These are phyloP conservation scores for Lobosporangium transversale DNA, from an alignment of 192 early-diverging fungal species.

Conservation along the genomic window DNA sequence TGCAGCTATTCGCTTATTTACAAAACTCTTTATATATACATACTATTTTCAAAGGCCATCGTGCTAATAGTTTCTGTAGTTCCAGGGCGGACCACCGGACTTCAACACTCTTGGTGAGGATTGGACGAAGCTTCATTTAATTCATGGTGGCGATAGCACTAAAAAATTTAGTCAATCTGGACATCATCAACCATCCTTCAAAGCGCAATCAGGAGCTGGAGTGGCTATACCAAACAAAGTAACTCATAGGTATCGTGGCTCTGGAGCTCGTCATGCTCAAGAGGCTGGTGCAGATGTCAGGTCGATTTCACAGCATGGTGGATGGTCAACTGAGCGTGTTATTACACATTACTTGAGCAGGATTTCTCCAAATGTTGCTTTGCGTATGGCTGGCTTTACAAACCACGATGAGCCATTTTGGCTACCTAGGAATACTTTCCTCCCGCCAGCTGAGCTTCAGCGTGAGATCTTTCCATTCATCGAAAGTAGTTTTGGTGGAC, in stretches of 20 bases:
- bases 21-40: background rate
- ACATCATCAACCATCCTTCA: background rate
- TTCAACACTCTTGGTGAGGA: background rate
- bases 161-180: background rate
- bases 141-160: background rate
- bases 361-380: background rate
- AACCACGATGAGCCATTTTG: background rate
- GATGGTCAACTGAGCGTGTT: background rate
- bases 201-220: background rate
- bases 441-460: conserved; percentile 16
- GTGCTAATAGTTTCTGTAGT: background rate
- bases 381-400: background rate
- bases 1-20: background rate
- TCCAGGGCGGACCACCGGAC: background rate
- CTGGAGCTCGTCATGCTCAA: background rate
- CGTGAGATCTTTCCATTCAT: conserved; percentile 6
- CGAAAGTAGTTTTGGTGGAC: background rate
- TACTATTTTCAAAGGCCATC: background rate
- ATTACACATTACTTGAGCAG: conserved; percentile 2
- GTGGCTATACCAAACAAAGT: background rate
- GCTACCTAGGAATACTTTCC: background rate
- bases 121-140: background rate
- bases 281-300: background rate
- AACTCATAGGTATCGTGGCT: background rate
- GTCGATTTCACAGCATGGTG: background rate